A percentile compares a stretch with the other conserved stretches of the same genome.
Conservation (phyloP, 345 rosid genomes). For the Rhodamnia argentea region DNA sequence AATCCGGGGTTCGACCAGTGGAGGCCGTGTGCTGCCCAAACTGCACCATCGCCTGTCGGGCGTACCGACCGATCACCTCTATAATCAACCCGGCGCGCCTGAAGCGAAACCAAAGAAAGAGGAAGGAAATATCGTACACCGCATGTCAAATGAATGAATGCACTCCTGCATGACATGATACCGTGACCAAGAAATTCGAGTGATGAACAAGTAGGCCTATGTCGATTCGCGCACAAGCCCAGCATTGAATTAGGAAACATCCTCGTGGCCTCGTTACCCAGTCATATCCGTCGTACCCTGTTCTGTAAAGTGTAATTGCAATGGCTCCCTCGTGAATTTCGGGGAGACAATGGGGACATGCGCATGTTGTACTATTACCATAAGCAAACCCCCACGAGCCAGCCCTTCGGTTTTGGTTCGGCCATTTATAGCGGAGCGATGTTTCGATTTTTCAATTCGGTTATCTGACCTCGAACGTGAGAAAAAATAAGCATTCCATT, state of each 20-base stretch:
- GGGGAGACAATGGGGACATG: not conserved
- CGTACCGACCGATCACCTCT: not conserved
- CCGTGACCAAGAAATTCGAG: not conserved
- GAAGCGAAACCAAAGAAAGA: not conserved
- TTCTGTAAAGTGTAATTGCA: not conserved
- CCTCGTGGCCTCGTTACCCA: not conserved
- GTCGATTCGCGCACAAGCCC: not conserved
- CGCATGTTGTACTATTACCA: not conserved
- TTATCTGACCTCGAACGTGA: not conserved
- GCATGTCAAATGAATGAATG: not conserved
- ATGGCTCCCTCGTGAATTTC: not conserved
- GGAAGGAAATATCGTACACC: not conserved
- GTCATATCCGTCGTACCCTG: not conserved
- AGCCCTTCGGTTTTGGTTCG: not conserved
- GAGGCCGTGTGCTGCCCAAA: not conserved
- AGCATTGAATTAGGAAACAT: not conserved
- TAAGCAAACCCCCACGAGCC: not conserved
- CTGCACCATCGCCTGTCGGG: not conserved
- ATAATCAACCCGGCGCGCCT: not conserved
- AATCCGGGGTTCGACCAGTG: not conserved
- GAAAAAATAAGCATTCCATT: not conserved
- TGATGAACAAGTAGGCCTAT: not conserved
- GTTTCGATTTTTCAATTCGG: not conserved
- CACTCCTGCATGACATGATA: not conserved
- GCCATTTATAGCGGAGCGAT: not conserved